Percentiles rank a stretch among this genome's conserved stretches.
phyloP scores from a whole-genome alignment of 2,329 filamentous ascomycete species.

The Fusarium redolens region DNA sequence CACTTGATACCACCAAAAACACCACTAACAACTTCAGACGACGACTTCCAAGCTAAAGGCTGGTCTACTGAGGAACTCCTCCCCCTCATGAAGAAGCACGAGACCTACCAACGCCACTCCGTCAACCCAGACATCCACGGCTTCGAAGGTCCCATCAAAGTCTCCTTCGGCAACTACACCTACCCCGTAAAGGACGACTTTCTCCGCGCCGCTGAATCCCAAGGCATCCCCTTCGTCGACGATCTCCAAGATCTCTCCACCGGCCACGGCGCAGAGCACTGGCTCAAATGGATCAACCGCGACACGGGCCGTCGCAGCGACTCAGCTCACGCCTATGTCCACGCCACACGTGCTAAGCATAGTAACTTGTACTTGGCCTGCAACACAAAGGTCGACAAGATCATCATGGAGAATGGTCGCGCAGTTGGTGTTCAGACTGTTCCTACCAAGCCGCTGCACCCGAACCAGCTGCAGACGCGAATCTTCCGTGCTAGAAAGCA shows the following conservation, averaged over 20 bases:
- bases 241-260: constrained; percentile 79
- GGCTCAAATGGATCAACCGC: constrained; percentile 87
- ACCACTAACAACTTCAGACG: constrained; percentile 45
- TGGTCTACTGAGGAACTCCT: constrained; percentile 81
- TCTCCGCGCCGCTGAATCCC: constrained; percentile 76
- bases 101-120: constrained; percentile 77
- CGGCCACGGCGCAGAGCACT: constrained; percentile 80
- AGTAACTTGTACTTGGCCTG: constrained; percentile 77
- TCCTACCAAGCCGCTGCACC: constrained; percentile 74
- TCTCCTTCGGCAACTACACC: constrained; percentile 83
- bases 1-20: neutral
- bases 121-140: constrained; percentile 77
- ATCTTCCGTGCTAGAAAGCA: constrained; percentile 77
- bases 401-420: constrained; percentile 77
- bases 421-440: constrained; percentile 79
- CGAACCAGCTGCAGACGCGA: constrained; percentile 61
- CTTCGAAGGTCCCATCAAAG: constrained; percentile 83
- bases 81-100: constrained; percentile 83
- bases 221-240: constrained; percentile 79
- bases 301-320: constrained; percentile 72
- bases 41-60: constrained; percentile 83
- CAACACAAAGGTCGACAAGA: constrained; percentile 83
- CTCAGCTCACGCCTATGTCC: constrained; percentile 81
- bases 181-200: constrained; percentile 88
- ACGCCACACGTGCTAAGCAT: constrained; percentile 77